A percentile compares a stretch with the other conserved stretches of the same genome.
phyloP scores from a whole-genome alignment of 768 basidiomycete genomes.

The Lactarius psammicola region DNA sequence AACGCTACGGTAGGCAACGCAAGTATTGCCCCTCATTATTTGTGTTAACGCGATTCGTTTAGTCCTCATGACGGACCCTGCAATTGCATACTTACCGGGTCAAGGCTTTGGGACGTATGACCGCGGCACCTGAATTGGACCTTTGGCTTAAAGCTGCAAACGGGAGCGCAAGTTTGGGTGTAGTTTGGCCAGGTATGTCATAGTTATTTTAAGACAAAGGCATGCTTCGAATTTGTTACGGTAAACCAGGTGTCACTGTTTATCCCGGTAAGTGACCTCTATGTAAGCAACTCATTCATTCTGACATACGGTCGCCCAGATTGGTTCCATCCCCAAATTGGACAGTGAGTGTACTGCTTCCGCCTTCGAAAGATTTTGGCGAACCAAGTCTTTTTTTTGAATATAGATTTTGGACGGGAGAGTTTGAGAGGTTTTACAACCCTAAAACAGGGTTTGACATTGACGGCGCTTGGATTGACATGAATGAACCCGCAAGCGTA shows the following conservation, averaged over 20 bases:
- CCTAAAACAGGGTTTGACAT: constrained; percentile 57
- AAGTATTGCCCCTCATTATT: not conserved
- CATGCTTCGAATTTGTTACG: not conserved
- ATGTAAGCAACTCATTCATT: constrained; percentile 5
- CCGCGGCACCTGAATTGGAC: constrained; percentile 50
- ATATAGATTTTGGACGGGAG: constrained; percentile 64
- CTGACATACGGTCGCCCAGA: constrained; percentile 36
- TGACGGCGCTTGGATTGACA: constrained; percentile 73
- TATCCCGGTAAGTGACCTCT: constrained; percentile 45
- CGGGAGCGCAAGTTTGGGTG: constrained; percentile 53
- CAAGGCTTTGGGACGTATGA: constrained; percentile 53
- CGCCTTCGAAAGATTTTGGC: not conserved
- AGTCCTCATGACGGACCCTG: constrained; percentile 78
- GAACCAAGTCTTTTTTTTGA: not conserved
- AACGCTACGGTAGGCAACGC: constrained; percentile 50
- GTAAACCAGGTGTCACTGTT: constrained; percentile 48
- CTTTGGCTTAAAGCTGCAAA: constrained; percentile 64
- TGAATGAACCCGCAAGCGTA: constrained; percentile 72
- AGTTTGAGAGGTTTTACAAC: constrained; percentile 57
- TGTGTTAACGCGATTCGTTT: not conserved
- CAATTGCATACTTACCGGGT: constrained; percentile 52
- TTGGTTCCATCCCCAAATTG: constrained; percentile 56
- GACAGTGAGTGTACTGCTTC: constrained; percentile 41
- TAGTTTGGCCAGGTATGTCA: constrained; percentile 61
- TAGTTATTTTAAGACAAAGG: not conserved